Percentiles rank a stretch among this genome's conserved stretches.
These are phyloP conservation scores for Hyaloperonospora brassicae DNA, from an alignment of 352 stramenopile species.

Conservation along the genomic window DNA sequence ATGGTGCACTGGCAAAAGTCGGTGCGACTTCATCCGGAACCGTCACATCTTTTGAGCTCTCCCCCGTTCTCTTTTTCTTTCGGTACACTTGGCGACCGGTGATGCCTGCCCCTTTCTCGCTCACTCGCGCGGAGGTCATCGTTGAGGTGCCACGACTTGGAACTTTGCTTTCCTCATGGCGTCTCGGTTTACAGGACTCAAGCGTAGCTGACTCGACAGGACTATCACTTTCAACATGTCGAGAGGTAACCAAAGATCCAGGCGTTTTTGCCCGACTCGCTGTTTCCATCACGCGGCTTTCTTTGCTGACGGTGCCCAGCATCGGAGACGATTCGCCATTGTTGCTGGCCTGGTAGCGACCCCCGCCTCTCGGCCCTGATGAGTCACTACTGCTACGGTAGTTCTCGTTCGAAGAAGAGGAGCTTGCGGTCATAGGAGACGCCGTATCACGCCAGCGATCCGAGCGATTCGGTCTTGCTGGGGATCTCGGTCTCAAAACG, in stretches of 20 bases:
- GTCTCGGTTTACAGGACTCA: constrained; percentile 12
- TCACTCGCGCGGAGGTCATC: constrained; percentile 20
- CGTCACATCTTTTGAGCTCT: constrained; percentile 10
- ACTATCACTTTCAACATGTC: constrained; percentile 10
- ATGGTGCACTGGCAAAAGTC: neutral
- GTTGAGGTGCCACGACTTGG: constrained; percentile 19
- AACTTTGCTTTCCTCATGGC: constrained; percentile 19
- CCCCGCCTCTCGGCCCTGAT: constrained; percentile 14
- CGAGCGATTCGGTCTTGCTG: constrained; percentile 11
- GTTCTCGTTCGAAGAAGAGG: constrained; percentile 8
- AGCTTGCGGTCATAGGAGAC: constrained; percentile 3
- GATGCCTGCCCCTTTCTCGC: constrained; percentile 13
- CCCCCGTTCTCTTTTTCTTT: constrained; percentile 37
- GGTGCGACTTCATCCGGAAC: neutral
- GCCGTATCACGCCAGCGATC: constrained; percentile 12
- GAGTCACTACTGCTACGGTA: constrained; percentile 6
- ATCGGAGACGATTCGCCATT: constrained; percentile 4
- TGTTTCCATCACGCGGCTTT: constrained; percentile 5
- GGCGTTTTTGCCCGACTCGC: constrained; percentile 14
- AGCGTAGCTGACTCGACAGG: constrained; percentile 6
- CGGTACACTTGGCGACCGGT: constrained; percentile 51
- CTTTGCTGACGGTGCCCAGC: constrained; percentile 10
- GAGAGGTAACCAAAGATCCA: neutral
- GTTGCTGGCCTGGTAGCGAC: constrained; percentile 12
- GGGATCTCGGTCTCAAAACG: constrained; percentile 12